phyloP scores from a whole-genome alignment of 73 alveolate genomes.

The Tetrahymena thermophila region DNA sequence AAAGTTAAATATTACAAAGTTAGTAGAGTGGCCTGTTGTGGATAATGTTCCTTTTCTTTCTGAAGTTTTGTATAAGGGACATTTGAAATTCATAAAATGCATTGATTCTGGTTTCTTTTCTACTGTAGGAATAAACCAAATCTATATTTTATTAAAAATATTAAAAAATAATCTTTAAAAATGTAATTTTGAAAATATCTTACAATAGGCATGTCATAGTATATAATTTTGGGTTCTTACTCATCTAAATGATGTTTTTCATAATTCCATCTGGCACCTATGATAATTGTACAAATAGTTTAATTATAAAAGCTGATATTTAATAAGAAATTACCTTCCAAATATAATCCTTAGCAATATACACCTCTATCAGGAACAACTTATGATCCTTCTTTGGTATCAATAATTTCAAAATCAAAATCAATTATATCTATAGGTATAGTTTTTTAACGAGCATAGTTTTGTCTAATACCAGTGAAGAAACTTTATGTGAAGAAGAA shows the following conservation, averaged over 20 bases:
- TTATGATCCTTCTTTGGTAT: slow-evolving; percentile 55
- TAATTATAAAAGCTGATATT: background rate
- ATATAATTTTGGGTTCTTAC: slow-evolving; percentile 70
- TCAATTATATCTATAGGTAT: slow-evolving; percentile 86
- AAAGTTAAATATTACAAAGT: slow-evolving; percentile 48
- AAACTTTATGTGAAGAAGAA: slow-evolving; percentile 92
- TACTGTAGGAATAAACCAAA: slow-evolving; percentile 2
- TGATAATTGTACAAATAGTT: background rate
- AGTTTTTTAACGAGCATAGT: slow-evolving; percentile 85
- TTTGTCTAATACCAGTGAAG: slow-evolving; percentile 88
- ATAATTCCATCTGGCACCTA: slow-evolving; percentile 77
- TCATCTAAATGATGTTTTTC: slow-evolving; percentile 67
- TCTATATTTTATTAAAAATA: background rate
- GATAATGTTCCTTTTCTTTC: slow-evolving; percentile 87
- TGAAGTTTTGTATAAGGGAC: slow-evolving; percentile 91
- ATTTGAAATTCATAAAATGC: slow-evolving; percentile 41
- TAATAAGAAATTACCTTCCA: background rate
- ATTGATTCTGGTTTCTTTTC: slow-evolving; percentile 48
- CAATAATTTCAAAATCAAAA: slow-evolving; percentile 78
- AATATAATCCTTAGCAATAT: slow-evolving; percentile 58
- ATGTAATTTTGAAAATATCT: background rate
- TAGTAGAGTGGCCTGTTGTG: slow-evolving; percentile 95
- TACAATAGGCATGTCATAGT: slow-evolving; percentile 84
- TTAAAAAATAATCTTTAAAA: slow-evolving; percentile 21
- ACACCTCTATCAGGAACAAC: slow-evolving; percentile 58